A percentile compares a stretch with the other conserved stretches of the same genome.
Evolutionary conservation across 305 asterid genomes (phyloP).

Genomic region (Salvia sclarea): DNA sequence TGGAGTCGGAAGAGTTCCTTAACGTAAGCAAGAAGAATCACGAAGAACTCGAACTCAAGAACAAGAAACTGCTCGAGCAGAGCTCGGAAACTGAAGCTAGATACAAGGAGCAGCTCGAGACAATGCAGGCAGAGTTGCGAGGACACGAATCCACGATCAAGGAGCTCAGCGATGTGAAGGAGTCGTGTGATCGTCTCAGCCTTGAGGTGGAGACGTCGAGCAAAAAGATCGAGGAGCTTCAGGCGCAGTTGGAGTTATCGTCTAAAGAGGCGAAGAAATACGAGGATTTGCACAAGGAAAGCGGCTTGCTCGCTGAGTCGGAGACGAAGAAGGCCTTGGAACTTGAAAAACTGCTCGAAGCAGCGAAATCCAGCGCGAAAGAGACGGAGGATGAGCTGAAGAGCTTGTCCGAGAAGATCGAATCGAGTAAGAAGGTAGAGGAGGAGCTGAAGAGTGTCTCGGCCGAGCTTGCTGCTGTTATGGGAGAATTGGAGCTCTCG

Average conservation of each 20-base stretch:
- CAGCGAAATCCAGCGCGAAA: slow-evolving; percentile 54
- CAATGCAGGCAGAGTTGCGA: slow-evolving; percentile 58
- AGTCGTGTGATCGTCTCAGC: slow-evolving; percentile 55
- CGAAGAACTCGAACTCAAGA: slow-evolving; percentile 50
- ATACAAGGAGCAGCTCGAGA: slow-evolving; percentile 47
- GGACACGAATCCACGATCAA: slow-evolving; percentile 53
- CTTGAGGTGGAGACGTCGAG: slow-evolving; percentile 68
- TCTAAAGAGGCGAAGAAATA: slow-evolving; percentile 56
- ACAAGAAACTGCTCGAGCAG: slow-evolving; percentile 57
- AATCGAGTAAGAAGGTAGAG: slow-evolving; percentile 67
- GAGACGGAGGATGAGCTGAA: slow-evolving; percentile 64
- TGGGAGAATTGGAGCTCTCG: slow-evolving; percentile 59
- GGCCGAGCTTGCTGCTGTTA: slow-evolving; percentile 59
- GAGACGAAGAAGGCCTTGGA: slow-evolving; percentile 66
- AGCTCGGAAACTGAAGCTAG: slow-evolving; percentile 52
- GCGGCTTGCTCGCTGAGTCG: slow-evolving; percentile 64
- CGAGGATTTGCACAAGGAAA: slow-evolving; percentile 78
- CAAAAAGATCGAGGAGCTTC: slow-evolving; percentile 66
- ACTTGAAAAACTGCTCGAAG: slow-evolving; percentile 64
- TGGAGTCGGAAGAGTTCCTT: slow-evolving; percentile 51
- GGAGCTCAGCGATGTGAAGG: slow-evolving; percentile 59
- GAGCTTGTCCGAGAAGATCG: slow-evolving; percentile 51
- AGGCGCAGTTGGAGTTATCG: slow-evolving; percentile 51
- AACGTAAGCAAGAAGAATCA: slow-evolving; percentile 45
- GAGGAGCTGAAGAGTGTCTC: slow-evolving; percentile 51